Conservation (phyloP, 805 yeast genomes). For the Diddensiella caesifluorescens region DNA sequence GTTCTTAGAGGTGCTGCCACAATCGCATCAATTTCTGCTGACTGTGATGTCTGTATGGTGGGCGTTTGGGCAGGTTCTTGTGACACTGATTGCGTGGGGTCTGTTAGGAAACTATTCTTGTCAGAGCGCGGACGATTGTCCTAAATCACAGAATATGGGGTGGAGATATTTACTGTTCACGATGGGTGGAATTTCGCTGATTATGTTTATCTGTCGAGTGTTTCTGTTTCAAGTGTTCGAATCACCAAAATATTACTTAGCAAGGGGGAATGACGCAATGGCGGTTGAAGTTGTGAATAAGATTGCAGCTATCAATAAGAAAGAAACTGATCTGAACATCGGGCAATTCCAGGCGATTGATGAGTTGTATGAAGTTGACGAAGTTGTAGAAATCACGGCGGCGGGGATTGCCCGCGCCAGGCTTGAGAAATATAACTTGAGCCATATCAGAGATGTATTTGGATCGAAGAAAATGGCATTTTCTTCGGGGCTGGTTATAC, state of each 20-base stretch:
- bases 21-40: conserved; percentile 43
- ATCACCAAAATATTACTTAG: conserved; percentile 49
- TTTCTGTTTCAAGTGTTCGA: conserved; percentile 42
- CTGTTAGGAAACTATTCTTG: conserved; percentile 48
- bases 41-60: conserved; percentile 53
- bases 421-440: conserved; percentile 11
- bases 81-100: conserved; percentile 49
- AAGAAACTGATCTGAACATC: conserved; percentile 38
- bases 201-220: conserved; percentile 43
- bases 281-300: conserved; percentile 41
- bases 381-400: conserved; percentile 20
- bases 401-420: conserved; percentile 17
- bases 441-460: conserved; percentile 44
- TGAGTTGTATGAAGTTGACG: conserved; percentile 18
- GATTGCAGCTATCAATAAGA: conserved; percentile 44
- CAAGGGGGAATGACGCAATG: conserved; percentile 45
- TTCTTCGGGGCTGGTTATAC: conserved; percentile 40
- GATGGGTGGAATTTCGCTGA: conserved; percentile 47
- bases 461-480: conserved; percentile 39
- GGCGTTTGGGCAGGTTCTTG: conserved; percentile 56
- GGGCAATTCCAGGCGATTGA: conserved; percentile 46
- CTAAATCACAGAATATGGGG: conserved; percentile 45
- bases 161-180: conserved; percentile 55
- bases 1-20: conserved; percentile 47
- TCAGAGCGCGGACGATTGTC: conserved; percentile 37